phyloP scores from a whole-genome alignment of 306 rosid species.

The Trichosanthes cucumerina region DNA sequence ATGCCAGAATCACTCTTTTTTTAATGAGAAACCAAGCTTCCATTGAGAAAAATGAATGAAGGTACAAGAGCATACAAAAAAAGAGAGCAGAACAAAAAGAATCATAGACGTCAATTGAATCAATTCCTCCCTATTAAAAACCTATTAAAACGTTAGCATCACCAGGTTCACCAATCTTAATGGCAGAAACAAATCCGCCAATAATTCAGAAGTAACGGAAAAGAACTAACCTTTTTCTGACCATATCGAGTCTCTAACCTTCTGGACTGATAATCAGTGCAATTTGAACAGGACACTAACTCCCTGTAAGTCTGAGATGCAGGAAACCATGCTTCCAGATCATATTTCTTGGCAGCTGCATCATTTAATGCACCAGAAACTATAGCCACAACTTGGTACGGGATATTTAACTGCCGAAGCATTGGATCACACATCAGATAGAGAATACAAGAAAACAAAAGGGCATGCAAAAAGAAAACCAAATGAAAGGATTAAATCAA shows the following conservation, averaged over 20 bases:
- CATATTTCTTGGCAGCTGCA: slow-evolving; percentile 95
- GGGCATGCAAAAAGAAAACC: not conserved
- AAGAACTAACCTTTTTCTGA: slow-evolving; percentile 69
- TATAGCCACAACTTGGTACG: slow-evolving; percentile 75
- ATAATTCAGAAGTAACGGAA: not conserved
- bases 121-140: not conserved
- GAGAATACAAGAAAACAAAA: not conserved
- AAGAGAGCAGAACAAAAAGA: not conserved
- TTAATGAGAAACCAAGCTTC: no score
- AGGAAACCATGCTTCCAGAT: slow-evolving; percentile 95
- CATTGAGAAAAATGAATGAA: not conserved
- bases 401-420: slow-evolving; percentile 54
- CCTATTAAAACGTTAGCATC: not conserved
- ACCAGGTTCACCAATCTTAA: not conserved
- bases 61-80: no score
- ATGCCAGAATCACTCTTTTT: not conserved
- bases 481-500: not conserved
- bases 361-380: slow-evolving; percentile 98
- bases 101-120: not conserved
- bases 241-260: slow-evolving; percentile 82
- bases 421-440: not conserved
- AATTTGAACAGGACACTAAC: slow-evolving; percentile 89
- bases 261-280: slow-evolving; percentile 92
- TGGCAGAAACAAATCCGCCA: not conserved
- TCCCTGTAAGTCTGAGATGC: slow-evolving; percentile 80